Percentiles rank a stretch among this genome's conserved stretches.
Evolutionary conservation across 306 rosid species (phyloP).

Genomic region (Prunus dulcis): DNA sequence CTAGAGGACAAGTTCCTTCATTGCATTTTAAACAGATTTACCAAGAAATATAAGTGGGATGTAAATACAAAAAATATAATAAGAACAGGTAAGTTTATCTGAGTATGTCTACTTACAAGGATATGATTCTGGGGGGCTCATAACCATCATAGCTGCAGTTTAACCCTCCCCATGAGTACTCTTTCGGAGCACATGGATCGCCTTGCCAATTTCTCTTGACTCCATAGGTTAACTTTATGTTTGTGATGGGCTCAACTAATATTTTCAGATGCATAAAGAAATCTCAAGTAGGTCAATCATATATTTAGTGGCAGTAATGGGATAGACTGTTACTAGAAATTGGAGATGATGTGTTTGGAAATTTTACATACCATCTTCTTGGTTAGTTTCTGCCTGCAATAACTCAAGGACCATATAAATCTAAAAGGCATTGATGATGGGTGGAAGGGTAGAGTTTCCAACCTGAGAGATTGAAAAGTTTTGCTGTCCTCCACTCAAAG

Average conservation of each 20-base stretch:
- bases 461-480: conserved; percentile 8
- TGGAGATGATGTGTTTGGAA: not conserved
- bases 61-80: not conserved
- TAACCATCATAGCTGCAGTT: conserved; percentile 30
- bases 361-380: conserved; percentile 36
- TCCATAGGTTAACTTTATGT: conserved; percentile 16
- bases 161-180: conserved; percentile 31
- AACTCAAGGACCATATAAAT: conserved; percentile 26
- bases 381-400: conserved; percentile 31
- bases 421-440: conserved; percentile 57
- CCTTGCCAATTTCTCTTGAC: conserved; percentile 38
- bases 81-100: not conserved
- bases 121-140: conserved; percentile 41
- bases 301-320: not conserved
- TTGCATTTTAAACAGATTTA: not conserved
- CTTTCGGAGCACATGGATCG: conserved; percentile 34
- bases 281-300: not conserved
- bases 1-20: conserved; percentile 28
- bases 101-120: conserved; percentile 9
- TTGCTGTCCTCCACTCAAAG: not conserved
- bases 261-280: not conserved
- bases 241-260: conserved; percentile 29
- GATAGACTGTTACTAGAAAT: not conserved
- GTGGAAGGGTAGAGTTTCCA: conserved; percentile 41
- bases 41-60: not conserved